Conservation (phyloP, 192 early-diverging fungal genomes). For the Haplosporangium gracile region DNA sequence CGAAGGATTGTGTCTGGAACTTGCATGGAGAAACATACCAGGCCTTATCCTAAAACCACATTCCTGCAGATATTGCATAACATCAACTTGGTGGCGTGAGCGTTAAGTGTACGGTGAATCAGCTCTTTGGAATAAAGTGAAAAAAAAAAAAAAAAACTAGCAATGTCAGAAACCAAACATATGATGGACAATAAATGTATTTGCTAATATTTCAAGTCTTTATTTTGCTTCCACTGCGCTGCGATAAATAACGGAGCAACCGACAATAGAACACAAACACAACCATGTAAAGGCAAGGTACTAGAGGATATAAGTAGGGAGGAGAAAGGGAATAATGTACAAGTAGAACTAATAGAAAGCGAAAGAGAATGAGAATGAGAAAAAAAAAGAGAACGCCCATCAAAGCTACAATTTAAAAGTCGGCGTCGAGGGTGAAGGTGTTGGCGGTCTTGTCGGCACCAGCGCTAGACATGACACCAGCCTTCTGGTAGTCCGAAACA, state of each 20-base stretch:
- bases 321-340: constrained; percentile 13
- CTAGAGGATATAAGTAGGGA: not conserved
- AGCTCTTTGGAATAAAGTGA: not conserved
- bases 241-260: not conserved
- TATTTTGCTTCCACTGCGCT: not conserved
- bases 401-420: constrained; percentile 70
- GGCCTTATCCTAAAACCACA: no score
- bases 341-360: not conserved
- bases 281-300: not conserved
- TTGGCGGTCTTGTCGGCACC: constrained; percentile 69
- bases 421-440: constrained; percentile 84
- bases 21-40: not conserved
- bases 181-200: not conserved
- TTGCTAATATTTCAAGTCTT: no score
- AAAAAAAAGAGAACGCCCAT: not conserved
- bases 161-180: not conserved
- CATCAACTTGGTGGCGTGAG: not conserved
- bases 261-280: not conserved
- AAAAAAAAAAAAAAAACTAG: not conserved
- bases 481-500: constrained; percentile 96
- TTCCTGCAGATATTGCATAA: no score
- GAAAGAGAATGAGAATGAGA: not conserved
- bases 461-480: constrained; percentile 80
- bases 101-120: not conserved
- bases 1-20: not conserved